Base-by-base conservation (phyloP, 768 basidiomycete genomes). In the Suillus clintonianus region DNA sequence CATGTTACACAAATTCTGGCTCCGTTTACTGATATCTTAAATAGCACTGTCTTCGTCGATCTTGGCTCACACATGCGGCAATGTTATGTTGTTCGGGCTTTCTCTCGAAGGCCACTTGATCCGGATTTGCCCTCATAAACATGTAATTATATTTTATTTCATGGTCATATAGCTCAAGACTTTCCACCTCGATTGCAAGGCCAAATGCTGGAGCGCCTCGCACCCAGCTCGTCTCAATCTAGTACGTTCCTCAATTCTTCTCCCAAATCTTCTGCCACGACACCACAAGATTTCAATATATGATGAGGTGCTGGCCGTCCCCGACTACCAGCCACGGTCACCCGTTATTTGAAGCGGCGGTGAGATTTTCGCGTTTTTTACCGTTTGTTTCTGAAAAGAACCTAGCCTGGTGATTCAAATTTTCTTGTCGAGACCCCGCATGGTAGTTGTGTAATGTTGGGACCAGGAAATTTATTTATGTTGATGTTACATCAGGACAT, bases 401-500 rank as follows among this genome's bases (percentile, higher is more conserved):
- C 19, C 43, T 43, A 43, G 43, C 19, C 43, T 43, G 1, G 43
- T 43, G 43, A 43, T 19, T 43, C 43, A 0, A 0, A 43, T n/a
- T 43, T 43, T 43, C 43, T 43, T n/a, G 4, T 4, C 43, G 4
- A 43, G 43, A 43, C 43, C 4, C 43, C 43, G n/a, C n/a, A 43
- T 2, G n/a, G 43, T 10, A 43, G 43, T n/a, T n/a, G n/a, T n/a
- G n/a, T n/a, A n/a, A n/a, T n/a, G n/a, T n/a, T n/a, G n/a, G n/a
- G n/a, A n/a, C n/a, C n/a, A n/a, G n/a, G n/a, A n/a, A n/a, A n/a
- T n/a, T n/a, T n/a, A n/a, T n/a, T n/a, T n/a, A n/a, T n/a, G n/a
- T n/a, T n/a, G 3, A 97, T 91, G 82, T 83, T 99, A 43, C 97
- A 99, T 77, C 95, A 98, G 76, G 94, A 95, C 71, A 92, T 99